Evolutionary conservation across 768 basidiomycete genomes (phyloP), one percentile per base, ranked within the genome.

Genomic region (Suillus variegatus): DNA sequence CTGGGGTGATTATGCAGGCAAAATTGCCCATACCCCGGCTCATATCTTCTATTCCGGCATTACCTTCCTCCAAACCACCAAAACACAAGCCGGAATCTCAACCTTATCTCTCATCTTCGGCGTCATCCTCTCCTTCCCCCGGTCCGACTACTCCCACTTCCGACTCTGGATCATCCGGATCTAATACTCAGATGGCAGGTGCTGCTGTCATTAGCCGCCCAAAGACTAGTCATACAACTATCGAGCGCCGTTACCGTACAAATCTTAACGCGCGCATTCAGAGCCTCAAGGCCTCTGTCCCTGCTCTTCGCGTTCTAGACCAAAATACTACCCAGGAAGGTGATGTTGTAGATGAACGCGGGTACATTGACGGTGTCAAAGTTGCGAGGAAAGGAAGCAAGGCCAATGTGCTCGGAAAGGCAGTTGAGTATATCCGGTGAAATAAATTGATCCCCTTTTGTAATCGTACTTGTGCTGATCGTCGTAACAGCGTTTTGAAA

Each of bases 341-440:
- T 18, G 72, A 76, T 56, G 79, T 85, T 2, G 86, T 92, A n/a
- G 93, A 95, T 66, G 87, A 89, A 44, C 85, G 93, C 4, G 94
- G 94, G 4, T 94, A 90, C 69, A 90, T 95, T 3, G 94, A 96
- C 70, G 94, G 94, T n/a, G 92, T 96, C 73, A 92, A 91, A 75
- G 90, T 94, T 12, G 94, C 94, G 9, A 84, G 93, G 65, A 96
- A 95, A 78, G 92, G 92, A 75, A 92, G 90, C 77, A 96, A 96
- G 73, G 93, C 93, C 3, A 94, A 93, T 64, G 92, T 96, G 6
- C 84, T 96, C 12, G 93, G 91, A 43, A 96, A 95, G 67, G 93
- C 93, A 0, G 91, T 92, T 12, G 94, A 96, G 75, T 96, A 96
- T 73, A 96, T 96, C 67, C 78, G 81, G 84, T 89, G 65, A 66